Conservation (phyloP, 345 rosid genomes). For the Eucalyptus grandis region DNA sequence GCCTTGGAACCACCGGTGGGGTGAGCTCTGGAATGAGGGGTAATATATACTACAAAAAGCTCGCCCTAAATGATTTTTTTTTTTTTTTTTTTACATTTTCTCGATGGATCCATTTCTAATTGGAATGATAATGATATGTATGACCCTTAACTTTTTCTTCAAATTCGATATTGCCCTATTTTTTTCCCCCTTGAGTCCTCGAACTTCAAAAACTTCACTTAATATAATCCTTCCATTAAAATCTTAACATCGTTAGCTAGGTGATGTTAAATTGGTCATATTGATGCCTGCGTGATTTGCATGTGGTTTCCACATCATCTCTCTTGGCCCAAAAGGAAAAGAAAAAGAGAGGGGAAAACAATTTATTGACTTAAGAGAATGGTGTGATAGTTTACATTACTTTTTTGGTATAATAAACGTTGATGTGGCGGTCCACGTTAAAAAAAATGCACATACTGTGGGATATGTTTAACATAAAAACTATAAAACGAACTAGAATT, state of each 20-base stretch:
- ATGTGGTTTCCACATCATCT: background rate
- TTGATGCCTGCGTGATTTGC: rapidly evolving
- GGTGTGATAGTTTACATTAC: background rate
- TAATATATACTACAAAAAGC: background rate
- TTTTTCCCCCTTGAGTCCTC: background rate
- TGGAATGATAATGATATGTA: background rate
- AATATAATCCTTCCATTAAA: background rate
- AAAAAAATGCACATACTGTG: background rate
- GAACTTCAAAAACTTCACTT: background rate
- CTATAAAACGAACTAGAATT: background rate
- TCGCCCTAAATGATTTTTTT: background rate
- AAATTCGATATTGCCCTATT: background rate
- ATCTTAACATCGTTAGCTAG: background rate
- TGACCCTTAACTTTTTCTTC: background rate
- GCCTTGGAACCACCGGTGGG: background rate
- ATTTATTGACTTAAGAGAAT: background rate
- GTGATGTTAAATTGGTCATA: background rate
- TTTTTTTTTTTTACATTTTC: background rate
- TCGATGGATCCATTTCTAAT: background rate
- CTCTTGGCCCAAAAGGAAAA: background rate
- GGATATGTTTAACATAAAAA: background rate
- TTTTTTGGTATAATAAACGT: background rate
- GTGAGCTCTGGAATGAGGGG: background rate
- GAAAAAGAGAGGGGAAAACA: background rate
- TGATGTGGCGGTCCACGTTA: background rate